Conservation (phyloP, 108 stramenopile genomes). For the Skeletonema marinoi region DNA sequence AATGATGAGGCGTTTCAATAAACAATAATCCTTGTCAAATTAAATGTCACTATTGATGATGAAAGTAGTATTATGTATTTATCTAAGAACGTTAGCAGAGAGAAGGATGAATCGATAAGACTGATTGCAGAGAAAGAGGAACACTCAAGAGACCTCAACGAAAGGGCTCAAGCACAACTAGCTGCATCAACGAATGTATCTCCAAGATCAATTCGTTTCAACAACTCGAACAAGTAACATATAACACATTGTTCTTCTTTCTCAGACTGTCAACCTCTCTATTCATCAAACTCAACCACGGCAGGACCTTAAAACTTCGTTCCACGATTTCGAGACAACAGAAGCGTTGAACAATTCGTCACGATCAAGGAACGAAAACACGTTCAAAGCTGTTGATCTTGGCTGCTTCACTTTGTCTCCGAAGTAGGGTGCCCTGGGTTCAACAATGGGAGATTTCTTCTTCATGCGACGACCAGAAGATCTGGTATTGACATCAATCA, state of each 20-base stretch:
- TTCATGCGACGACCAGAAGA: slow-evolving; percentile 10
- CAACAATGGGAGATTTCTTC: slow-evolving; percentile 8
- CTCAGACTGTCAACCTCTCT: background rate
- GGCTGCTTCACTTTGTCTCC: slow-evolving; percentile 60
- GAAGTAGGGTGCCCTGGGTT: slow-evolving; percentile 57
- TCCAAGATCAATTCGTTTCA: background rate
- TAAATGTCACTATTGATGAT: background rate
- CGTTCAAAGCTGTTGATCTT: slow-evolving; percentile 58
- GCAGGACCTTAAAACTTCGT: slow-evolving; percentile 50
- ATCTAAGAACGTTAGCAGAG: background rate
- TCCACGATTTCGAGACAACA: slow-evolving; percentile 81
- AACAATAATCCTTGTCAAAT: background rate
- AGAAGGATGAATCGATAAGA: background rate
- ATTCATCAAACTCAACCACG: slow-evolving; percentile 42
- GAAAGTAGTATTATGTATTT: background rate
- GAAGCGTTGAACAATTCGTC: slow-evolving; percentile 88
- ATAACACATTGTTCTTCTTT: background rate
- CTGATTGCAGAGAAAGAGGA: background rate
- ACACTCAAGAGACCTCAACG: background rate
- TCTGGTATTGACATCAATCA: background rate
- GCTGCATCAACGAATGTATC: background rate
- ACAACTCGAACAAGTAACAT: background rate
- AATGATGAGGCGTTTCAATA: slow-evolving; percentile 36
- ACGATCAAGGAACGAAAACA: slow-evolving; percentile 77
- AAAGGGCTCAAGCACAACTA: background rate